Evolutionary conservation across 2,329 filamentous ascomycete genomes (phyloP).

Genomic region (Nemania abortiva): DNA sequence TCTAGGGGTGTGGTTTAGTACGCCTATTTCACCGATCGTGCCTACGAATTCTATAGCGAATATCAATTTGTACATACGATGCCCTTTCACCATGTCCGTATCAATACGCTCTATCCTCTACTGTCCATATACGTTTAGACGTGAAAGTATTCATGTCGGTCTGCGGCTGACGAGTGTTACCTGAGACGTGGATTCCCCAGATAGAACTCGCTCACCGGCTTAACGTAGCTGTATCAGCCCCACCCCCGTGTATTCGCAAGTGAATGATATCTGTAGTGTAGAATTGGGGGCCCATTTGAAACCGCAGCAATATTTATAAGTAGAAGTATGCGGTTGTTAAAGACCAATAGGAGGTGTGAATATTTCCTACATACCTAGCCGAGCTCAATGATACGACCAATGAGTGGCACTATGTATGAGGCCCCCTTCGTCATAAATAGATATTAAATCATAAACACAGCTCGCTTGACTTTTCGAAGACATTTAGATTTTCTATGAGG

Average conservation of each 20-base stretch:
- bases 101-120: background rate
- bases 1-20: constrained; percentile 6
- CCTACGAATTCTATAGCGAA: constrained; percentile 28
- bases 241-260: background rate
- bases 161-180: constrained; percentile 3
- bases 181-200: background rate
- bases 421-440: too few relatives aligned
- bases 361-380: too few relatives aligned
- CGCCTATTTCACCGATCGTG: constrained; percentile 15
- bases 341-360: too few relatives aligned
- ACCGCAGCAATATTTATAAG: too few relatives aligned
- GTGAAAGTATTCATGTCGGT: background rate
- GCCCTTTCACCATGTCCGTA: background rate
- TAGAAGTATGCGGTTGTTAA: too few relatives aligned
- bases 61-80: constrained; percentile 35
- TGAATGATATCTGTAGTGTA: background rate
- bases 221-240: background rate
- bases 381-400: too few relatives aligned
- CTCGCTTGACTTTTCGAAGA: too few relatives aligned
- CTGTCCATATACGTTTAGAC: background rate
- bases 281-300: background rate
- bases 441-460: too few relatives aligned
- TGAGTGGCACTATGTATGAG: too few relatives aligned
- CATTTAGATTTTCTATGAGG: background rate
- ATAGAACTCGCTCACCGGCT: constrained; percentile 10